Percentiles rank a stretch among this genome's conserved stretches.
Conservation (phyloP, 352 stramenopile species). For the Thalassiosira exigua region DNA sequence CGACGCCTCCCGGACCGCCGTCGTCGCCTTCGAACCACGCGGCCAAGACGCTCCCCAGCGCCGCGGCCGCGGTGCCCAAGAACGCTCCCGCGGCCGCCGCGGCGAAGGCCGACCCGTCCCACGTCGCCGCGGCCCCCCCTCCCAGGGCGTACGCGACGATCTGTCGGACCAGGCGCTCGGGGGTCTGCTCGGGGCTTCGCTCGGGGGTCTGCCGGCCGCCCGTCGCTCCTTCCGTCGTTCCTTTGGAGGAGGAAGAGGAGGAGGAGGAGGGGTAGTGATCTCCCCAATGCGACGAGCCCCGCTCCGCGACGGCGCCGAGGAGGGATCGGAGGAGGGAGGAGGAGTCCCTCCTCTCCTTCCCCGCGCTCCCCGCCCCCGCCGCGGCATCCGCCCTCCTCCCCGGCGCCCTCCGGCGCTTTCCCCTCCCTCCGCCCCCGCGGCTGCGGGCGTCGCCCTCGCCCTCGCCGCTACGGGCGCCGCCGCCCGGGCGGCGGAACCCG, state of each 20-base stretch:
- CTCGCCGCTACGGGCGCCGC: no score
- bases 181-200: background rate
- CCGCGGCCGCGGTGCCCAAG: constrained; percentile 37
- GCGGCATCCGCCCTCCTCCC: background rate
- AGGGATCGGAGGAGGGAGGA: constrained; percentile 6
- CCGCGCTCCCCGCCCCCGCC: background rate
- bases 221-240: constrained; percentile 5
- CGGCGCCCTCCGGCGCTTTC: background rate
- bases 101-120: constrained; percentile 36
- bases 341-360: background rate
- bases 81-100: constrained; percentile 33
- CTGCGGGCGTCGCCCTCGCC: no score
- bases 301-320: constrained; percentile 26
- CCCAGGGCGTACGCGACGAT: constrained; percentile 37
- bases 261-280: constrained; percentile 25
- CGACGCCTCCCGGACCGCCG: background rate
- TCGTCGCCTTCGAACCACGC: constrained; percentile 19
- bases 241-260: background rate
- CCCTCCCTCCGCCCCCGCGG: no score
- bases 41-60: constrained; percentile 32
- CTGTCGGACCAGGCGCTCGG: constrained; percentile 41
- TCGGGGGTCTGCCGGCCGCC: constrained; percentile 1
- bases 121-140: constrained; percentile 29
- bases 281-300: constrained; percentile 44
- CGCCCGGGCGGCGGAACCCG: no score